Percentiles rank a stretch among this genome's conserved stretches.
Conservation (phyloP, 1,284 basidiomycete species). For the Rhodotorula sp. region DNA sequence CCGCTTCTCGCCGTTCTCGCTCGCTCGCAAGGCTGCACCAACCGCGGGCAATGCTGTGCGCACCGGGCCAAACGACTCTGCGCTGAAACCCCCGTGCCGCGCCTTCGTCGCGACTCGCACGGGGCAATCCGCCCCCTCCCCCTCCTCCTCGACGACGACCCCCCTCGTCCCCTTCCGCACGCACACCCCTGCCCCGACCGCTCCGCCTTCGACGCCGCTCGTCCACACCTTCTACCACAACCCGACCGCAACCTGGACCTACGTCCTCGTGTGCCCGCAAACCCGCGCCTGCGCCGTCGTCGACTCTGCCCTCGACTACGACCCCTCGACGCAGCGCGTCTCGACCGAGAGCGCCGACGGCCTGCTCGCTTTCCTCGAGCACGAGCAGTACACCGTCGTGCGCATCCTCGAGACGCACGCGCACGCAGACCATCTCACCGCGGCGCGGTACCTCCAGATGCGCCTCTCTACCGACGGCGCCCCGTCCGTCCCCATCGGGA, state of each 20-base stretch:
- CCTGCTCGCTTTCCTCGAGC: conserved; percentile 39
- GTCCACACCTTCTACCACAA: conserved; percentile 47
- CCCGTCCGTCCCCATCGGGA: conserved; percentile 27
- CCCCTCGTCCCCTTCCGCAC: conserved; percentile 28
- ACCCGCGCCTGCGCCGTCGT: conserved; percentile 42
- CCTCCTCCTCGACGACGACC: not conserved
- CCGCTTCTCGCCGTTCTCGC: not conserved
- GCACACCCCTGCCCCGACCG: conserved; percentile 12
- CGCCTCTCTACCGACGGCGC: not conserved
- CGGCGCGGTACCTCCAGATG: conserved; percentile 20
- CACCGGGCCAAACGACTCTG: too few species aligned
- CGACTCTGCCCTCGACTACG: conserved; percentile 48
- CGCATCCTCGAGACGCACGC: conserved; percentile 42
- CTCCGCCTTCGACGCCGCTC: conserved; percentile 24
- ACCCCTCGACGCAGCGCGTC: conserved; percentile 38
- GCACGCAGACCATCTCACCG: conserved; percentile 45
- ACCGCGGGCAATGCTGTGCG: not conserved
- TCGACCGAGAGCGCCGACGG: conserved; percentile 39
- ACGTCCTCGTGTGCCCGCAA: conserved; percentile 42
- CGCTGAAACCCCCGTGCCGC: too few species aligned
- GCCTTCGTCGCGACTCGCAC: not conserved
- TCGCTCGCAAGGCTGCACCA: not conserved
- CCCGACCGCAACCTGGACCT: conserved; percentile 45
- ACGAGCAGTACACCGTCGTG: conserved; percentile 29
- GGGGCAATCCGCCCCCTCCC: not conserved